Conservation (phyloP, 306 rosid genomes). For the Oxytropis ochrocephala region DNA sequence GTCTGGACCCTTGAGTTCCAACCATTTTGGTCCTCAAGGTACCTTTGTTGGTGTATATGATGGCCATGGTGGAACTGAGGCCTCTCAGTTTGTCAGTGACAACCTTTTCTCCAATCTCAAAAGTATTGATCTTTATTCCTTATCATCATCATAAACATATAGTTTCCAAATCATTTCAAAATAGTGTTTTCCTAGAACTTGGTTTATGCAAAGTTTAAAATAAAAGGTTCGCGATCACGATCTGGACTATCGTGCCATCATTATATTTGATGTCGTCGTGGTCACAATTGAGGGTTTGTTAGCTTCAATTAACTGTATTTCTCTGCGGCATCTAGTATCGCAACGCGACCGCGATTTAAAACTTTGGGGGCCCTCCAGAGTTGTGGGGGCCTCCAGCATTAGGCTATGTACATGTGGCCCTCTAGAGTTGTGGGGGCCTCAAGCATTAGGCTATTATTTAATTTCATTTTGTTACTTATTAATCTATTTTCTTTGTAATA, state of each 20-base stretch:
- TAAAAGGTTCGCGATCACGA: too few relatives aligned
- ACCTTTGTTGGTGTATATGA: constrained; percentile 87
- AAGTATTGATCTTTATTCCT: constrained; percentile 41
- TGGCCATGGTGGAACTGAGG: constrained; percentile 92
- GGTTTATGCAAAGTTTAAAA: too few relatives aligned
- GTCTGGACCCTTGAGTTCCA: constrained; percentile 67
- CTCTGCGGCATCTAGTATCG: too few relatives aligned
- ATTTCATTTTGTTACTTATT: neutral
- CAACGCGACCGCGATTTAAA: too few relatives aligned
- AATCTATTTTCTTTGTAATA: constrained; percentile 4
- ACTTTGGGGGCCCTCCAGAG: too few relatives aligned
- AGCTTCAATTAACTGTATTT: too few relatives aligned
- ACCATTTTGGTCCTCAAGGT: constrained; percentile 53
- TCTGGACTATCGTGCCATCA: too few relatives aligned
- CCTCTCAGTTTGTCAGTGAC: constrained; percentile 71
- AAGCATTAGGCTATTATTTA: neutral
- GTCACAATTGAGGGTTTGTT: too few relatives aligned
- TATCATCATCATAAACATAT: neutral
- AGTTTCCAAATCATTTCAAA: neutral
- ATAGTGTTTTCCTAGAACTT: neutral
- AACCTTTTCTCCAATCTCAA: constrained; percentile 65
- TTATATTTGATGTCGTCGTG: too few relatives aligned
- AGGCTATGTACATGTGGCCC: too few relatives aligned
- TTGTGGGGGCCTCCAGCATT: neutral
- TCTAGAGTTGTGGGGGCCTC: too few relatives aligned